Evolutionary conservation across 2,329 filamentous ascomycete genomes (phyloP).

Genomic region (Penicillium fuscoglaucum): DNA sequence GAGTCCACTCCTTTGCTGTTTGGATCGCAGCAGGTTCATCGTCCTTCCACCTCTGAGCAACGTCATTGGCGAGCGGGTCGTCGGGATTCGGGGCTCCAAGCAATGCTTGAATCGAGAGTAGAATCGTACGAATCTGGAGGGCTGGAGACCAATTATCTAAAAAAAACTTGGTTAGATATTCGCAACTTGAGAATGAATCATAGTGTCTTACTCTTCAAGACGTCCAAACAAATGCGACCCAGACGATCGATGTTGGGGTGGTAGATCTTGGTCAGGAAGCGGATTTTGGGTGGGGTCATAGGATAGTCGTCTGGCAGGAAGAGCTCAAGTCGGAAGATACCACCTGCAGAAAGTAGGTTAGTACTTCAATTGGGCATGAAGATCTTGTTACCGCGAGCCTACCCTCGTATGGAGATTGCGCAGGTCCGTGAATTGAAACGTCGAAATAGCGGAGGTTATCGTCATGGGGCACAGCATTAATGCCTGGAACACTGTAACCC

Average conservation of each 20-base stretch:
- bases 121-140: slow-evolving; percentile 94
- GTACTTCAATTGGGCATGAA: slow-evolving; percentile 6
- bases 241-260: slow-evolving; percentile 99
- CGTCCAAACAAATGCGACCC: slow-evolving; percentile 93
- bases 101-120: slow-evolving; percentile 96
- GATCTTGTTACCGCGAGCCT: neutral
- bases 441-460: slow-evolving; percentile 99
- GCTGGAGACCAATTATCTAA: slow-evolving; percentile 98
- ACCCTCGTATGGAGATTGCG: slow-evolving; percentile 95
- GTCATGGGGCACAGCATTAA: slow-evolving; percentile 92
- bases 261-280: slow-evolving; percentile 98
- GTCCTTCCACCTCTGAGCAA: slow-evolving; percentile 97
- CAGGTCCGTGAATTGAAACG: slow-evolving; percentile 90
- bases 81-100: slow-evolving; percentile 96
- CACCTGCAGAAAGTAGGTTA: slow-evolving; percentile 50
- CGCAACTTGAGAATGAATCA: too few species aligned
- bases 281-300: slow-evolving; percentile 98
- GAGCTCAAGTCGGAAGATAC: slow-evolving; percentile 93
- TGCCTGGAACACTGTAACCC: slow-evolving; percentile 76
- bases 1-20: slow-evolving; percentile 90
- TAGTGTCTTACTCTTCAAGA: slow-evolving; percentile 77
- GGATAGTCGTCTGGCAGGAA: slow-evolving; percentile 98
- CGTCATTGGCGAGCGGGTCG: slow-evolving; percentile 95
- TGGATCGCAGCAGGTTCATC: slow-evolving; percentile 89
- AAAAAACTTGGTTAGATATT: slow-evolving; percentile 7